Percentiles rank a stretch among this genome's conserved stretches.
phyloP scores from a whole-genome alignment of 257 asterid species.

The Solanum peruvianum region DNA sequence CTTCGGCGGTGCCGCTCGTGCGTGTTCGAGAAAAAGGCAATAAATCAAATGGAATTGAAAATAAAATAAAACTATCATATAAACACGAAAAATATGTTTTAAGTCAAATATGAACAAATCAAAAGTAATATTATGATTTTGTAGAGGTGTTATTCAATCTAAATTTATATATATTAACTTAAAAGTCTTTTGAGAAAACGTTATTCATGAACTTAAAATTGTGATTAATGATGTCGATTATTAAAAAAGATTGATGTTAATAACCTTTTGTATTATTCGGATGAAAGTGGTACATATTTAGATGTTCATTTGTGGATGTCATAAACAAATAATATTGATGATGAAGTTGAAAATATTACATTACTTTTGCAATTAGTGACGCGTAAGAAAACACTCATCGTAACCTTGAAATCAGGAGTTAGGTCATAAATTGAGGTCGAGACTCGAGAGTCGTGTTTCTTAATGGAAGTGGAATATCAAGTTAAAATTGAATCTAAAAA shows the following conservation, averaged over 20 bases:
- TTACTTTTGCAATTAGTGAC: not conserved
- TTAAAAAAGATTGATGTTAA: too few species aligned
- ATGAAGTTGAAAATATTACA: not conserved
- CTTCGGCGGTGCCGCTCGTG: not conserved
- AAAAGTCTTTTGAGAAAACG: too few species aligned
- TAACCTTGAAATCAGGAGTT: too few species aligned
- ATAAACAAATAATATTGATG: not conserved
- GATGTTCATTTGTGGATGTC: not conserved
- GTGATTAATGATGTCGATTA: not conserved
- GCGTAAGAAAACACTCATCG: not conserved
- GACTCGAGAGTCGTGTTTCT: too few species aligned
- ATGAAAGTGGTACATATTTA: not conserved
- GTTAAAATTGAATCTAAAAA: too few species aligned
- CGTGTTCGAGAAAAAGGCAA: not conserved
- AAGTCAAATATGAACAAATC: not conserved
- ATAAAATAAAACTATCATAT: not conserved
- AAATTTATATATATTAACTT: too few species aligned
- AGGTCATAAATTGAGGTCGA: not conserved
- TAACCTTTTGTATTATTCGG: too few species aligned
- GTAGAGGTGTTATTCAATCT: too few species aligned
- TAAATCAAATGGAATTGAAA: not conserved
- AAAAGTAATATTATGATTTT: too few species aligned
- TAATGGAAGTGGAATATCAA: too few species aligned
- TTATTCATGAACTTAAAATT: too few species aligned
- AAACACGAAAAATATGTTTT: not conserved